Evolutionary conservation across 306 rosid genomes (phyloP), one percentile per base, ranked within the genome.

Genomic region (Bauhinia variegata): DNA sequence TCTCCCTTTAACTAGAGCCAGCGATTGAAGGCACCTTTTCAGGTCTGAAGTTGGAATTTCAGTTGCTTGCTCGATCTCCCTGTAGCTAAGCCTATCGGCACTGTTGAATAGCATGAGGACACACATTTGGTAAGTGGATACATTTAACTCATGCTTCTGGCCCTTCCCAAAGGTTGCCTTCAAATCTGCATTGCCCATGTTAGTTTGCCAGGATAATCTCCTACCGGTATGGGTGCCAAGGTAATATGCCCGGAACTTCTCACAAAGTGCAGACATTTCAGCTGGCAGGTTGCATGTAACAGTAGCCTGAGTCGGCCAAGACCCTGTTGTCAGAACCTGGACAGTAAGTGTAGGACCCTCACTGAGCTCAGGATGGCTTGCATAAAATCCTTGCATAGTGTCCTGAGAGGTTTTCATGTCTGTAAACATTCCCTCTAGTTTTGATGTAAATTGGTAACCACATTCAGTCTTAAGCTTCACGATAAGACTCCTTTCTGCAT

Each of bases 391-490:
- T 57, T 89, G 96, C 93, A 89, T 81, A 0, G 93, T 86, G 79
- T 92, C 98, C 65, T 86, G 93, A 33, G 96, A 87, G 7, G 98
- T 92, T 76, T 87, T 92, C 96, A 92, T 89, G 75, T 92, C 98
- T 13, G 92, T 89, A 77, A 92, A 92, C 98, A 92, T 92, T 60
- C 96, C 96, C 81, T 92, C 98, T 47, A 92, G 71, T 78, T 89
- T 92, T 31, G 96, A 92, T 38, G 98, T 89, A 70, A 89, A 92
- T 41, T 92, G 98, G 73, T 92, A 92, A 12, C 96, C 96, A 55
- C 96, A 87, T 77, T 92, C 96, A 15, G 96, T 89, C 85, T 92
- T 92, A 72, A 92, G 95, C 88, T 92, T 92, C 59, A 92, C 96
- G 37, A 92, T 86, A 75, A 89, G 86, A 76, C 98, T 89, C 72